Base-by-base conservation (phyloP, 257 asterid species). In the Solanum megistacrolobum region DNA sequence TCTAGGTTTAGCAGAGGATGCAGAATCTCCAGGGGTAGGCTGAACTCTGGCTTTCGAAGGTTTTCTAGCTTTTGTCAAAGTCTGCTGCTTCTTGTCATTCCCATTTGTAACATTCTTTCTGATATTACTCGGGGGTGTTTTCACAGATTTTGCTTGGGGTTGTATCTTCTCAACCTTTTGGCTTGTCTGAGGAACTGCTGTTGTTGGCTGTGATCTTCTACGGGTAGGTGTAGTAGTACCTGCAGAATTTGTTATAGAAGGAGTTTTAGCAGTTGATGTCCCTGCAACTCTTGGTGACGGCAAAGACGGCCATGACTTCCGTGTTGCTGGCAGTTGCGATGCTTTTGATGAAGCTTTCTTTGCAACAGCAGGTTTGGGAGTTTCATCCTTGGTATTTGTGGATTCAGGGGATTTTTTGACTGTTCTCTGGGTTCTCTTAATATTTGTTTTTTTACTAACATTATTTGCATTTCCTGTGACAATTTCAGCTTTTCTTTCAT, bases 261-360 rank as follows among this genome's bases (percentile, higher is more conserved):
- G 93, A 71, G 94, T 89, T 91, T 91, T 92, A 83, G 95, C 93
- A 85, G 97, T 93, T 73, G 96, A 92, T 87, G 89, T 89, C 86
- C 94, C 95, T 55, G 93, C 82, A 84, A 92, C 93, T 85, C 94
- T 95, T 9, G 95, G 90, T 48, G 96, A 93, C 18, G 98, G 96
- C 84, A 91, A 74, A 82, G 98, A 92, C 43, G 99, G 96, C 99
- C 97, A 97, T 27, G 99, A 97, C 89, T 97, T 95, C 68, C 98
- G 96, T 11, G 92, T 92, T 68, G 94, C 92, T 21, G 99, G 98
- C 90, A 96, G 82, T 74, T 98, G 89, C 34, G 95, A 89, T 60
- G 94, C 88, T 90, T 89, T 95, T 13, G 94, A 65, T 38, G 95
- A 88, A 74, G 89, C 90, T 91, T 94, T 95, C 93, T 94, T 94